Evolutionary conservation across 2,329 filamentous ascomycete genomes (phyloP).

Genomic region (Dactylella cylindrospora): DNA sequence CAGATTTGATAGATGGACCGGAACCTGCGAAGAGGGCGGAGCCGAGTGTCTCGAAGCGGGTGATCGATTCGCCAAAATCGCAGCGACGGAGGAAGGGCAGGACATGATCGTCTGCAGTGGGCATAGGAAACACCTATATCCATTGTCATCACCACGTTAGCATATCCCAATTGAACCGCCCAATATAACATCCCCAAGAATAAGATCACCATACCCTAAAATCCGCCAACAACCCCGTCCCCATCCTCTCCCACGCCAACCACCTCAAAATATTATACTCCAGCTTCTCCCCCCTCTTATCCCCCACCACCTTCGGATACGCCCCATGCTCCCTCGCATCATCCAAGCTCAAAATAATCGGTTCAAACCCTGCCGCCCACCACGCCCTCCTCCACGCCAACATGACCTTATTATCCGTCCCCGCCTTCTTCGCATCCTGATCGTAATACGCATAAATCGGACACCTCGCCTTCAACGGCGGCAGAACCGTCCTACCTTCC

Average conservation of each 20-base stretch:
- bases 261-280: constrained; percentile 75
- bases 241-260: constrained; percentile 92
- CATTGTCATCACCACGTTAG: too few relatives aligned
- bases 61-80: constrained; percentile 68
- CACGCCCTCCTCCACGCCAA: constrained; percentile 88
- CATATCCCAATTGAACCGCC: too few relatives aligned
- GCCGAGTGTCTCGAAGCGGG: constrained; percentile 70
- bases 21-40: constrained; percentile 67
- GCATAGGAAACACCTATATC: constrained; percentile 79
- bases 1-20: constrained; percentile 21
- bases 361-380: constrained; percentile 91
- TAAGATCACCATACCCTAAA: constrained; percentile 57
- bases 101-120: constrained; percentile 68
- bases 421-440: constrained; percentile 62
- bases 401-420: constrained; percentile 71
- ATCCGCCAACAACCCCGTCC: constrained; percentile 75
- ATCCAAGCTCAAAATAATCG: constrained; percentile 73
- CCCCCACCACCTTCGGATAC: constrained; percentile 63
- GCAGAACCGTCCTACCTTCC: constrained; percentile 78
- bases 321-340: constrained; percentile 82
- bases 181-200: too few relatives aligned
- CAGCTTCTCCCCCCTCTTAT: constrained; percentile 59
- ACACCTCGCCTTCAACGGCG: constrained; percentile 69
- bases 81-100: constrained; percentile 73
- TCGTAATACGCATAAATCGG: constrained; percentile 93